phyloP scores from a whole-genome alignment of 306 rosid genomes.

The Casuarina cunninghamiana region DNA sequence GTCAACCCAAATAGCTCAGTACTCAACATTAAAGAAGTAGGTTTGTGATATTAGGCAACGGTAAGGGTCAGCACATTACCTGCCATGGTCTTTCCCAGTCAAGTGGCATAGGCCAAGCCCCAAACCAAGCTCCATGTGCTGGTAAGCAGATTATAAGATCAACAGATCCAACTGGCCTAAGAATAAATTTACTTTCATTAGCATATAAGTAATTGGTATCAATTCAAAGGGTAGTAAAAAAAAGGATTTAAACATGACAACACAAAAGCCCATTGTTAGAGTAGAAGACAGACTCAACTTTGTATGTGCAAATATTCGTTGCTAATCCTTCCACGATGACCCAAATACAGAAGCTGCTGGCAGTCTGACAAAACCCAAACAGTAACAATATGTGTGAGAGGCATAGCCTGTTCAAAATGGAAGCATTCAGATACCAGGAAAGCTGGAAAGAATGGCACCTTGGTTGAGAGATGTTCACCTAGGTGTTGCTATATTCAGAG shows the following conservation, averaged over 20 bases:
- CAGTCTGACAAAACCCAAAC: slow-evolving; percentile 47
- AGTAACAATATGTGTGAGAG: background rate
- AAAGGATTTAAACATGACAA: background rate
- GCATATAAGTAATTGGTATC: background rate
- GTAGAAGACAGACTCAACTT: slow-evolving; percentile 43
- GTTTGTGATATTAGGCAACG: background rate
- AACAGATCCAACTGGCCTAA: slow-evolving; percentile 62
- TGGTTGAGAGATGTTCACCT: too few species aligned
- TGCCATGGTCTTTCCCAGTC: slow-evolving; percentile 99
- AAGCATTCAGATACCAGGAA: background rate
- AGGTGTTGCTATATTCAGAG: background rate
- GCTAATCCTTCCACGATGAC: slow-evolving; percentile 81
- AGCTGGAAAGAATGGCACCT: background rate
- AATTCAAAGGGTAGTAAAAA: background rate
- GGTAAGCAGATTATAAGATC: slow-evolving; percentile 75
- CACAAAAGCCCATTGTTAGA: slow-evolving; percentile 1
- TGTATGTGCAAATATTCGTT: slow-evolving; percentile 66
- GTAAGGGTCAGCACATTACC: slow-evolving; percentile 41
- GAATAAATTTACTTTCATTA: slow-evolving; percentile 12
- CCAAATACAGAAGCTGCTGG: slow-evolving; percentile 86
- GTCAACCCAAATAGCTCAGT: background rate
- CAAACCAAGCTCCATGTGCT: slow-evolving; percentile 96
- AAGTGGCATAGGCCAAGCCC: slow-evolving; percentile 98
- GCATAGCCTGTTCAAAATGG: background rate
- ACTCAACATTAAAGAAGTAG: background rate